Evolutionary conservation across 1,284 basidiomycete species (phyloP).

Genomic region (Grifola frondosa): DNA sequence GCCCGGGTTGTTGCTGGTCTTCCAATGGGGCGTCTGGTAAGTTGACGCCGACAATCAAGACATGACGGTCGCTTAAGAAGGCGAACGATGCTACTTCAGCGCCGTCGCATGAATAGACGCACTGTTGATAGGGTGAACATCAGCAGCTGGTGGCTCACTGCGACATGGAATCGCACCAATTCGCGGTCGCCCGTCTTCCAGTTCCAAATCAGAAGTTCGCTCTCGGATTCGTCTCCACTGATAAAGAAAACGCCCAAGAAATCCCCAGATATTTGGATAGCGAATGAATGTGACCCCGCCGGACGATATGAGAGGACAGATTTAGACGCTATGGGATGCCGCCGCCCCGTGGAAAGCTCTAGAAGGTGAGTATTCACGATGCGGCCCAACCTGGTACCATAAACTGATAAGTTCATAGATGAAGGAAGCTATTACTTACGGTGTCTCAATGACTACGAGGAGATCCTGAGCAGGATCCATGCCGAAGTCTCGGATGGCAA

Average conservation of each 20-base stretch:
- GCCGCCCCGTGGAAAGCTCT: conserved; percentile 45
- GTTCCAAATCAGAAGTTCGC: conserved; percentile 58
- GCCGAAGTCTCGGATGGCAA: conserved; percentile 53
- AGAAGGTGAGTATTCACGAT: conserved; percentile 42
- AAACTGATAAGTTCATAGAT: not conserved
- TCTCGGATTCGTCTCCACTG: conserved; percentile 28
- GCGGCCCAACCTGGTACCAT: conserved; percentile 5
- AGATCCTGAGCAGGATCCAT: conserved; percentile 66
- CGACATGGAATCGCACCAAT: conserved; percentile 29
- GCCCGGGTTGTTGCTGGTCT: conserved; percentile 4
- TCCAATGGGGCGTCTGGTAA: conserved; percentile 10
- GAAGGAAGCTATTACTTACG: conserved; percentile 25
- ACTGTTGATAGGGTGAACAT: conserved; percentile 6
- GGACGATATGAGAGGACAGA: conserved; percentile 34
- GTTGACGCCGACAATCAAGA: conserved; percentile 34
- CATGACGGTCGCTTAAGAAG: conserved; percentile 44
- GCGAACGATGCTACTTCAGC: conserved; percentile 42
- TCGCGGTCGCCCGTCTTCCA: conserved; percentile 52
- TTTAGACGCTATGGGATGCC: conserved; percentile 43
- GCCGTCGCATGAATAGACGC: conserved; percentile 13
- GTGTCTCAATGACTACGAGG: conserved; percentile 46
- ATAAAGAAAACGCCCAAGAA: conserved; percentile 48
- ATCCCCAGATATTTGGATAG: conserved; percentile 50
- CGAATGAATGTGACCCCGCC: conserved; percentile 30
- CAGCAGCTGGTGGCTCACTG: not conserved